Base-by-base conservation (phyloP, 2,329 filamentous ascomycete species). In the Epichloe baconii region DNA sequence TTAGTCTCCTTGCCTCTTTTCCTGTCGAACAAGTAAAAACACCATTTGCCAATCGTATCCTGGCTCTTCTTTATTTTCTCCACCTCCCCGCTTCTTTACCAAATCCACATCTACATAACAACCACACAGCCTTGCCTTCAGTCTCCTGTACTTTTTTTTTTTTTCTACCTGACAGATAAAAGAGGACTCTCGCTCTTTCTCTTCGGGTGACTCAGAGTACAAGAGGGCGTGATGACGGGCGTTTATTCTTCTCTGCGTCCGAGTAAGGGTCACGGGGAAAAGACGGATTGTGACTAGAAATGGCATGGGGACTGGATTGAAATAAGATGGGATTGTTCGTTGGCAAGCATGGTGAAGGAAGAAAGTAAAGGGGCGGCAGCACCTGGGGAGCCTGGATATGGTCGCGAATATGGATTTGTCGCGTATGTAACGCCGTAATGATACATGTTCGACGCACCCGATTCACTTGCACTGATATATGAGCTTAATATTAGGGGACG, bases 351-450 rank as follows among this genome's bases (percentile, higher is more conserved):
- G 26, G 8, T 10, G 1, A 4, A 11, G 3, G 26, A 31, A 11
- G 26, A 31, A 31, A 31, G 26, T 31, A 11, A 31, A 31, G 8
- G 26, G 8, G 26, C 26, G 8, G 26, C 3, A 11, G 26, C 26
- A 11, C 2, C 8, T 31, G 10, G 8, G 26, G 10, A 38, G 14
- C 36, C 36, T 14, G n/a, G 4, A n/a, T 14, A n/a, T n/a, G 36
- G 36, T 15, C 14, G n/a, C 36, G 36, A n/a, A 38, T n/a, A 38
- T n/a, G 36, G 5, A 38, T 4, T 47, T 56, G 26, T 31, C 26
- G 26, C 10, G 10, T 31, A 50, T 21, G 53, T 54, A 52, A 55
- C 51, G 51, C 26, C 40, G 42, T 31, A 54, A 53, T 47, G 51
- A 57, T 17, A 44, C 47, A 46, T 52, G 40, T 44, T 53, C n/a